Percentiles rank a stretch among this genome's conserved stretches.
Conservation (phyloP, 2,329 filamentous ascomycete genomes). For the Neonectria ditissima region DNA sequence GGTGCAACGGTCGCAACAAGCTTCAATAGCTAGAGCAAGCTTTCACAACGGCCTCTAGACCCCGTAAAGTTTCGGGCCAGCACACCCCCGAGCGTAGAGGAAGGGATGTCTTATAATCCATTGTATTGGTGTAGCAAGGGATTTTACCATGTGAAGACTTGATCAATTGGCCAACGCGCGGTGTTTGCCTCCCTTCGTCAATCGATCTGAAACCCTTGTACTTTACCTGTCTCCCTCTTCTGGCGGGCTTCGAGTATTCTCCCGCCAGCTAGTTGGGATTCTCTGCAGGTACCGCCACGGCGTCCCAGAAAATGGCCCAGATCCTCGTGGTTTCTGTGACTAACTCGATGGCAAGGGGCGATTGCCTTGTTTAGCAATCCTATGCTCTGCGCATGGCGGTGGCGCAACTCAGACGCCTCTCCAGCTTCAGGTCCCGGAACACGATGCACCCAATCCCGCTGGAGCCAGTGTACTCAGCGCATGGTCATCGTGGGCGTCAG, state of each 20-base stretch:
- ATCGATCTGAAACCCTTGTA: no score
- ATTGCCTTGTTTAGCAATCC: neutral
- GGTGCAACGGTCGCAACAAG: neutral
- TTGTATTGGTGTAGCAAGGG: no score
- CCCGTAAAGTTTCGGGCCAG: neutral
- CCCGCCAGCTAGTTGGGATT: neutral
- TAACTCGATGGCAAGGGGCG: neutral
- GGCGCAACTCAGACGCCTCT: neutral
- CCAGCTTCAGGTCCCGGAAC: neutral
- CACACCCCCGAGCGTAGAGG: neutral
- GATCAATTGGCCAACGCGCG: no score
- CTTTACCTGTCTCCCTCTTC: no score
- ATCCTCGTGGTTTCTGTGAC: neutral
- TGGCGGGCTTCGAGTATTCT: neutral
- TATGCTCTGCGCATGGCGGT: no score
- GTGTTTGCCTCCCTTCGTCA: no score
- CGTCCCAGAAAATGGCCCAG: neutral
- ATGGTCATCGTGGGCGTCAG: neutral
- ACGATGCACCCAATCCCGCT: neutral
- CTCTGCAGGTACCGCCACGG: neutral
- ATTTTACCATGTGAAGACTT: no score
- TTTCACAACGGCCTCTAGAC: neutral
- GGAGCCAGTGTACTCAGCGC: neutral
- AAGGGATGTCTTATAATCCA: neutral
- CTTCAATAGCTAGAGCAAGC: neutral